Conservation (phyloP, 352 stramenopile genomes). For the Pythium myriotylum region DNA sequence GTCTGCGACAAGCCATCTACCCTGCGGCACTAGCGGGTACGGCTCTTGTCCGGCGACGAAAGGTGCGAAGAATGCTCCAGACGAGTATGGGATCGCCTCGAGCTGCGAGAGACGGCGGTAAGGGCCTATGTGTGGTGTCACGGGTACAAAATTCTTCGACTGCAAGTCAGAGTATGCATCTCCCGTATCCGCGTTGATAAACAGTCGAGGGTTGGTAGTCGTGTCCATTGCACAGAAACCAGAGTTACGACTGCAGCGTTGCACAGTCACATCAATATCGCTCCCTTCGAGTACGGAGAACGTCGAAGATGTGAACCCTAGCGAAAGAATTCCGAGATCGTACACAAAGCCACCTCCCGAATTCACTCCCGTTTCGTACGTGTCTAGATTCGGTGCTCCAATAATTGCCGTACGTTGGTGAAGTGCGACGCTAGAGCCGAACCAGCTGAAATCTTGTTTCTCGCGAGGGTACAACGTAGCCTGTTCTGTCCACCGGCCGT, state of each 20-base stretch:
- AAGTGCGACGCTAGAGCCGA: constrained; percentile 85
- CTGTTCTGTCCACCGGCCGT: constrained; percentile 88
- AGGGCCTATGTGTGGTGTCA: constrained; percentile 50
- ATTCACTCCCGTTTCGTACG: constrained; percentile 88
- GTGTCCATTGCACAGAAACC: constrained; percentile 72
- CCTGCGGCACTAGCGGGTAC: constrained; percentile 66
- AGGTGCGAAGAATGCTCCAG: constrained; percentile 55
- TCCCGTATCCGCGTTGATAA: constrained; percentile 74
- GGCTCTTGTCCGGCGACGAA: constrained; percentile 69
- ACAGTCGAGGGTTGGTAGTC: constrained; percentile 44
- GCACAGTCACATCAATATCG: constrained; percentile 71
- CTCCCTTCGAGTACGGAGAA: constrained; percentile 90
- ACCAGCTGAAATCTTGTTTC: constrained; percentile 91
- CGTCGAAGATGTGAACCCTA: constrained; percentile 66
- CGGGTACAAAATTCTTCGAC: constrained; percentile 49
- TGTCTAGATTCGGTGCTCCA: constrained; percentile 93
- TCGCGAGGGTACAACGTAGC: constrained; percentile 89
- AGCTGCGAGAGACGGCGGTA: constrained; percentile 69
- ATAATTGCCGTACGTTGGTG: constrained; percentile 85
- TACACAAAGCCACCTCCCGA: constrained; percentile 92
- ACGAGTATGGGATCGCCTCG: constrained; percentile 44
- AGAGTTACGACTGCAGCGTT: constrained; percentile 53
- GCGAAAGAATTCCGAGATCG: constrained; percentile 89
- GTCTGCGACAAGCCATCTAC: constrained; percentile 58
- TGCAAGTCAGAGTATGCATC: constrained; percentile 68